These are phyloP conservation scores for Luzula sylvatica DNA, from an alignment of 176 grass and related monocot species.

Conservation along the genomic window DNA sequence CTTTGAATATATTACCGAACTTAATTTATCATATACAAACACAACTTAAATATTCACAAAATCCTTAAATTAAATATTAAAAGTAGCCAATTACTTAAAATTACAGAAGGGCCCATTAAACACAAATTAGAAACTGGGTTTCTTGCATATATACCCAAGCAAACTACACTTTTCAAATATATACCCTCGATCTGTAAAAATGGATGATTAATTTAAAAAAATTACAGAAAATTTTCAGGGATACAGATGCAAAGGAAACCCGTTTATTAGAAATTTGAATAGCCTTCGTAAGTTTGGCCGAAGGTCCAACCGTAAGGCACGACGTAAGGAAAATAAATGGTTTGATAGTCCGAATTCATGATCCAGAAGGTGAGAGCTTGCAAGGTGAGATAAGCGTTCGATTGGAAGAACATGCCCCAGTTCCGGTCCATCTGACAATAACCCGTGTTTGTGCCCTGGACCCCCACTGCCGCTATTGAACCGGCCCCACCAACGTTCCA, in stretches of 20 bases:
- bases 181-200: slow-evolving; percentile 13
- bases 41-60: slow-evolving; percentile 2
- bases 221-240: slow-evolving; percentile 4
- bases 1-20: neutral
- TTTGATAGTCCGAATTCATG: slow-evolving; percentile 29
- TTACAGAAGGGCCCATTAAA: neutral
- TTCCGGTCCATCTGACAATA: slow-evolving; percentile 57
- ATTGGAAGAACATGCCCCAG: slow-evolving; percentile 68
- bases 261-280: slow-evolving; percentile 28
- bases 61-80: neutral
- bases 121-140: neutral
- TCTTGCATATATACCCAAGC: slow-evolving; percentile 2
- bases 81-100: neutral
- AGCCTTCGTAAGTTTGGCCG: slow-evolving; percentile 64
- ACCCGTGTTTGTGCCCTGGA: slow-evolving; percentile 35
- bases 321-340: slow-evolving; percentile 22
- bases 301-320: slow-evolving; percentile 31
- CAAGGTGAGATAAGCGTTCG: slow-evolving; percentile 24
- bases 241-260: neutral
- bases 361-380: slow-evolving; percentile 68
- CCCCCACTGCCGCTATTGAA: slow-evolving; percentile 31
- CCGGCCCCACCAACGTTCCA: slow-evolving; percentile 51
- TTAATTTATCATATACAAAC: slow-evolving; percentile 4
- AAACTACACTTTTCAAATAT: neutral
- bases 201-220: slow-evolving; percentile 1